phyloP scores from a whole-genome alignment of 768 basidiomycete genomes.

The Russula virescens region DNA sequence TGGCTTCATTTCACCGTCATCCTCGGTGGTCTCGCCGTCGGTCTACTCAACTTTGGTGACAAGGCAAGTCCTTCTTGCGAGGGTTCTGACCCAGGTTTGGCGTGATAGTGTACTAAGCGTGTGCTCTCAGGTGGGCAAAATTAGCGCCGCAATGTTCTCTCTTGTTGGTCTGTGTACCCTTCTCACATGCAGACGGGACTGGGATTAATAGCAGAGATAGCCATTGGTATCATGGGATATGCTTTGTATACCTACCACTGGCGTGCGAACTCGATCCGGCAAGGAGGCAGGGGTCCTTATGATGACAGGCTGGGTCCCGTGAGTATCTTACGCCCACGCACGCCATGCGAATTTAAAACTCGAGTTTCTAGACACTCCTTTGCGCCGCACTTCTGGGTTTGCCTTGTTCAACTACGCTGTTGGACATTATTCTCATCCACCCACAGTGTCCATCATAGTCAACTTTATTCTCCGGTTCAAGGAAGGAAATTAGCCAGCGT shows the following conservation, averaged over 20 bases:
- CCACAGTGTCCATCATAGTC: slow-evolving; percentile 72
- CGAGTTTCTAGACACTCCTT: slow-evolving; percentile 57
- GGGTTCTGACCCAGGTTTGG: not conserved
- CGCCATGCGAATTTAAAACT: slow-evolving; percentile 12
- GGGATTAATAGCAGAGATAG: slow-evolving; percentile 36
- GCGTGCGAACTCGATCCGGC: slow-evolving; percentile 88
- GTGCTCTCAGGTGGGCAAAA: slow-evolving; percentile 71
- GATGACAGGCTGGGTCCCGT: slow-evolving; percentile 95
- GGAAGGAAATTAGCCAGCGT: slow-evolving; percentile 21
- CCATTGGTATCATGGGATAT: slow-evolving; percentile 96
- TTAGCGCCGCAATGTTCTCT: slow-evolving; percentile 95
- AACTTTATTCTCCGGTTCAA: slow-evolving; percentile 85
- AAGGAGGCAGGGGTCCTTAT: slow-evolving; percentile 89
- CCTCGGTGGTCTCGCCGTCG: slow-evolving; percentile 92
- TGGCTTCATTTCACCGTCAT: slow-evolving; percentile 99
- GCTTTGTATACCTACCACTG: slow-evolving; percentile 95
- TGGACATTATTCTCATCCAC: slow-evolving; percentile 13
- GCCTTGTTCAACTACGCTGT: slow-evolving; percentile 24
- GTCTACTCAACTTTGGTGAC: slow-evolving; percentile 96
- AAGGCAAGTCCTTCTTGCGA: slow-evolving; percentile 46
- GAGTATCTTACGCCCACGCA: slow-evolving; percentile 34
- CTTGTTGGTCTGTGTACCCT: slow-evolving; percentile 62
- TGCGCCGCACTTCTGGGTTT: slow-evolving; percentile 76
- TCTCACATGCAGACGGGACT: not conserved
- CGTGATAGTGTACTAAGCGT: slow-evolving; percentile 4